Percentiles rank a stretch among this genome's conserved stretches.
phyloP scores from a whole-genome alignment of 1,284 basidiomycete species.

The Cryptococcus depauperatus region DNA sequence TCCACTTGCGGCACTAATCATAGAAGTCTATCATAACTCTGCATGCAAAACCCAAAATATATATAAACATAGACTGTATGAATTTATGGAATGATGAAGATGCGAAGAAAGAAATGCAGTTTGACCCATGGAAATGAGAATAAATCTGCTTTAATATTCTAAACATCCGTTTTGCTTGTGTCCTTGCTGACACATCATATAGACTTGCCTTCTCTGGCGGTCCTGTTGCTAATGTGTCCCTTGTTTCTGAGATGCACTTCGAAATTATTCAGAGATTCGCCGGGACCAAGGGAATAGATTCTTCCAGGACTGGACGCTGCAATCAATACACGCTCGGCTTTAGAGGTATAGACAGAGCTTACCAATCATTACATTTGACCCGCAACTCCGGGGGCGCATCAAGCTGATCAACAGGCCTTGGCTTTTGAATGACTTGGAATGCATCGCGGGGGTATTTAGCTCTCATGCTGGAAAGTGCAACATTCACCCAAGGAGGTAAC shows the following conservation, averaged over 20 bases:
- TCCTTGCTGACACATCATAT: too few species aligned
- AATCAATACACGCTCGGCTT: background rate
- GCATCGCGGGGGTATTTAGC: conserved; percentile 69
- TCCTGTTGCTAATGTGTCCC: conserved; percentile 57
- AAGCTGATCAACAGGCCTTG: conserved; percentile 49
- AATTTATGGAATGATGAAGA: background rate
- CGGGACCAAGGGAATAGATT: conserved; percentile 88
- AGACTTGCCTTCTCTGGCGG: conserved; percentile 28
- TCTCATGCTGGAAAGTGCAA: conserved; percentile 59
- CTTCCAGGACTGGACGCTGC: conserved; percentile 42
- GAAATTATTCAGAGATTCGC: conserved; percentile 82
- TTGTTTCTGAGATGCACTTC: conserved; percentile 82
- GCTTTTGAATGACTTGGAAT: conserved; percentile 63
- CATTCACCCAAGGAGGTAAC: conserved; percentile 63
- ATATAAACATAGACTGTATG: background rate
- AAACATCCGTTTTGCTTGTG: too few species aligned
- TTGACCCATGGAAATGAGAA: background rate
- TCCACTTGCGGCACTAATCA: too few species aligned
- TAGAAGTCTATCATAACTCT: too few species aligned
- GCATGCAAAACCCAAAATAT: background rate
- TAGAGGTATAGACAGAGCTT: conserved; percentile 8
- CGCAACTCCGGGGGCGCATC: conserved; percentile 68
- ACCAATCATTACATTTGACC: conserved; percentile 84
- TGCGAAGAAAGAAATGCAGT: background rate
- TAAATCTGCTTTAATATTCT: background rate